Evolutionary conservation across 2,329 filamentous ascomycete species (phyloP).

Genomic region (Aspergillus luchuensis): DNA sequence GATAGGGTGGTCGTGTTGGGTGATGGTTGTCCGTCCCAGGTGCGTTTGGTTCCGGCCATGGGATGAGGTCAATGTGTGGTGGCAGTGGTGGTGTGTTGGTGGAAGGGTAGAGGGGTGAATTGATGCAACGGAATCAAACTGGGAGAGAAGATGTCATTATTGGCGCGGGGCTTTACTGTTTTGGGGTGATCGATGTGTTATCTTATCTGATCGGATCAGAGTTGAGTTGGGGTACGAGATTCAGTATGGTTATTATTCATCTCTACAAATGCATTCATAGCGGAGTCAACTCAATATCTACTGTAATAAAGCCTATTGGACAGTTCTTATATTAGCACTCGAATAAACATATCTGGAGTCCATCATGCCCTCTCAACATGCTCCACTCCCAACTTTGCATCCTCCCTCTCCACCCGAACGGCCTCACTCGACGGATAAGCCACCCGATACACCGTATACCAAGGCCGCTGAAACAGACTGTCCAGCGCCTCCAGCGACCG

Average conservation of each 20-base stretch:
- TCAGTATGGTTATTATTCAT: neutral
- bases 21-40: constrained; percentile 41
- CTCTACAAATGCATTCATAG: no score
- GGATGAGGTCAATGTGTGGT: neutral
- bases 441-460: neutral
- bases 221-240: neutral
- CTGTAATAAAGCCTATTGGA: no score
- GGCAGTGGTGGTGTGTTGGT: neutral
- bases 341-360: no score
- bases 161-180: constrained; percentile 11
- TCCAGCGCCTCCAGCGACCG: constrained; percentile 1
- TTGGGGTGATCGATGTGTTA: neutral
- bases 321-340: no score
- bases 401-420: no score
- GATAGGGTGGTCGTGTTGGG: constrained; percentile 9
- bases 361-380: no score
- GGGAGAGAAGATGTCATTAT: constrained; percentile 19
- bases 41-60: constrained; percentile 42
- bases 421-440: neutral
- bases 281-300: no score
- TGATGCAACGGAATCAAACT: neutral
- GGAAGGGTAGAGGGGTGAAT: neutral
- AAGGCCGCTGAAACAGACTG: neutral
- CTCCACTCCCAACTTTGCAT: no score
- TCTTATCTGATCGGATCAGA: constrained; percentile 16